Percentiles rank a stretch among this genome's conserved stretches.
These are phyloP conservation scores for Fusarium proliferatum DNA, from an alignment of 2,329 filamentous ascomycete species.

Conservation along the genomic window DNA sequence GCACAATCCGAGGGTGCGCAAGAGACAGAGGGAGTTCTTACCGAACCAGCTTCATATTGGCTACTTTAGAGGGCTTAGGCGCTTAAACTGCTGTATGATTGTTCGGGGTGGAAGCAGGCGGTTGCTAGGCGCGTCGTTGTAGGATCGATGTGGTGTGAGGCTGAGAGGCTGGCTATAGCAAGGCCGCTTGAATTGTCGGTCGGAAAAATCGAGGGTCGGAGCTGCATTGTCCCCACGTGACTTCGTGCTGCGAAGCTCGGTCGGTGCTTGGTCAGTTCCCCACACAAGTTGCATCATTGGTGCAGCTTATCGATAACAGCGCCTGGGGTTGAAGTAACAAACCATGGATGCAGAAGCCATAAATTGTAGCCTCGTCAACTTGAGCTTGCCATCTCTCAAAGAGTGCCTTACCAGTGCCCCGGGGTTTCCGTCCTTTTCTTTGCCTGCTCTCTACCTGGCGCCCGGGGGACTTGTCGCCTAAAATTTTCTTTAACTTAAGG, in stretches of 20 bases:
- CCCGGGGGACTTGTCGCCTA: conserved; percentile 20
- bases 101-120: conserved; percentile 15
- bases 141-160: conserved; percentile 42
- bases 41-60: conserved; percentile 96
- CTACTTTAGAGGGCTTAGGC: conserved; percentile 35
- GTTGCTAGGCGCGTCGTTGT: conserved; percentile 37
- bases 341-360: conserved; percentile 30
- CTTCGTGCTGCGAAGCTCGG: not conserved
- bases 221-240: conserved; percentile 40
- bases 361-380: conserved; percentile 43
- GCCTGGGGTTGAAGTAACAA: conserved; percentile 20
- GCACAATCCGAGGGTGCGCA: conserved; percentile 30
- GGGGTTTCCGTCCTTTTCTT: conserved; percentile 24
- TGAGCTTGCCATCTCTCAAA: conserved; percentile 40
- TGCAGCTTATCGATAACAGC: conserved; percentile 37
- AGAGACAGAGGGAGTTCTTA: conserved; percentile 59
- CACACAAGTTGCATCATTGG: conserved; percentile 24
- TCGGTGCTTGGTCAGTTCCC: not conserved
- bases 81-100: not conserved
- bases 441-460: conserved; percentile 16
- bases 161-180: conserved; percentile 44
- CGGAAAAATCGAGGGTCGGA: conserved; percentile 48
- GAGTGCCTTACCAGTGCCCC: conserved; percentile 23
- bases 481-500: not conserved
- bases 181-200: conserved; percentile 45